Evolutionary conservation across 1,139 yeast genomes (phyloP), one percentile per base, ranked within the genome.

Genomic region (Candida neerlandica): DNA sequence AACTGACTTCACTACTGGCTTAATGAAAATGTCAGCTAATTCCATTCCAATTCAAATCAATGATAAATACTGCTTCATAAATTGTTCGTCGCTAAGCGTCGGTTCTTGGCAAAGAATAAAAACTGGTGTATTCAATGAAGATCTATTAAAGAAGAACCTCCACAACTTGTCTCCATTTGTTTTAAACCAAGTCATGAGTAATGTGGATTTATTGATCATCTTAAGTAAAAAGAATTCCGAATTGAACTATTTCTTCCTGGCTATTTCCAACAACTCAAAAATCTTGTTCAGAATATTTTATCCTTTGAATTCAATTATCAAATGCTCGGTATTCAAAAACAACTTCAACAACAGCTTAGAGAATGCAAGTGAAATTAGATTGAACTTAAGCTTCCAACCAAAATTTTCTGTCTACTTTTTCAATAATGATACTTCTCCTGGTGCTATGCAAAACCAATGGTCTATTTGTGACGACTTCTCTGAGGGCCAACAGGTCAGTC

Each of bases 391-490:
- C 16, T 81, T 81, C 53, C 80, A 86, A 35, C 95, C 95, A 12
- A 85, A 84, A 59, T 87, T 87, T 65, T 87, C 91, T 1, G 94
- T 87, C 1, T 85, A 83, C 60, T 86, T 86, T 62, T 73, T 73
- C 58, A 73, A 77, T 57, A 82, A 82, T 10, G 21, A 37, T 14
- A 12, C 40, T 12, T 11, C 21, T 15, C 70, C 73, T 67, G 57
- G 74, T 62, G 71, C 80, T 42, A 72, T 74, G 54, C 67, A 79
- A 37, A 86, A 86, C 62, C 90, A 85, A 60, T 87, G 95, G 95
- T 83, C 88, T 2, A 83, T 86, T 26, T 86, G 94, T 65, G 94
- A 86, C 52, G 95, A 87, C 66, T 87, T 87, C 58, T 84, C 89
- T 51, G 94, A 86, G 58, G 91, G 89, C 21, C 90, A 85, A 59